Percentiles rank a stretch among this genome's conserved stretches.
Conservation (phyloP, 345 rosid species). For the Aegle marmelos region DNA sequence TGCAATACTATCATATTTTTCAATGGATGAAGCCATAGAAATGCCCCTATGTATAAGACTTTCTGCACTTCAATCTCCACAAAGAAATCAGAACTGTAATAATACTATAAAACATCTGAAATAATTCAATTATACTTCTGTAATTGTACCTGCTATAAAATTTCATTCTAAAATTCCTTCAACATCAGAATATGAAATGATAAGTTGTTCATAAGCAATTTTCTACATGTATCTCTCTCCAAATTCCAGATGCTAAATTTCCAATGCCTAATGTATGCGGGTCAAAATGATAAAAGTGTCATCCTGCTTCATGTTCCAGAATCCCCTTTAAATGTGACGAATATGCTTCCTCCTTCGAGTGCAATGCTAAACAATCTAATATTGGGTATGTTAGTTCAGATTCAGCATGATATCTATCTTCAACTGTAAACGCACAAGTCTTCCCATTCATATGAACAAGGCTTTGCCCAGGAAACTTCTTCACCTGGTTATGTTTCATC, state of each 20-base stretch:
- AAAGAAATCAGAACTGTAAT: too few relatives aligned
- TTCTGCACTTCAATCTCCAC: too few relatives aligned
- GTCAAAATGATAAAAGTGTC: not conserved
- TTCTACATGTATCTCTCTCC: not conserved
- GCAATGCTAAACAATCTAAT: slow-evolving; percentile 39
- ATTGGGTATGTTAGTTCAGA: slow-evolving; percentile 22
- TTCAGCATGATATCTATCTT: slow-evolving; percentile 38
- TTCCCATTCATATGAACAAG: slow-evolving; percentile 39
- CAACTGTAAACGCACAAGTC: slow-evolving; percentile 45
- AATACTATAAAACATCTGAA: too few relatives aligned
- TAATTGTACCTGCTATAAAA: not conserved
- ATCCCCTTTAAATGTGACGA: not conserved
- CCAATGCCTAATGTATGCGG: not conserved
- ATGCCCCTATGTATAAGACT: too few relatives aligned
- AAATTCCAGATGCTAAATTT: not conserved
- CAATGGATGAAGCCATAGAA: too few relatives aligned
- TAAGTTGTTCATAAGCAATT: not conserved
- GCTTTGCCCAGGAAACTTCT: slow-evolving; percentile 58
- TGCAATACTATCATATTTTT: too few relatives aligned
- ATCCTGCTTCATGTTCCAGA: not conserved
- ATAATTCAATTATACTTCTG: too few relatives aligned
- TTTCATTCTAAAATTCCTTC: not conserved
- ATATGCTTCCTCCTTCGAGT: slow-evolving; percentile 31
- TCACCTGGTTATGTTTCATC: slow-evolving; percentile 48
- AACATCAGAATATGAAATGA: not conserved